phyloP scores from a whole-genome alignment of 2,329 filamentous ascomycete genomes.

The Aspergillus hiratsukae region DNA sequence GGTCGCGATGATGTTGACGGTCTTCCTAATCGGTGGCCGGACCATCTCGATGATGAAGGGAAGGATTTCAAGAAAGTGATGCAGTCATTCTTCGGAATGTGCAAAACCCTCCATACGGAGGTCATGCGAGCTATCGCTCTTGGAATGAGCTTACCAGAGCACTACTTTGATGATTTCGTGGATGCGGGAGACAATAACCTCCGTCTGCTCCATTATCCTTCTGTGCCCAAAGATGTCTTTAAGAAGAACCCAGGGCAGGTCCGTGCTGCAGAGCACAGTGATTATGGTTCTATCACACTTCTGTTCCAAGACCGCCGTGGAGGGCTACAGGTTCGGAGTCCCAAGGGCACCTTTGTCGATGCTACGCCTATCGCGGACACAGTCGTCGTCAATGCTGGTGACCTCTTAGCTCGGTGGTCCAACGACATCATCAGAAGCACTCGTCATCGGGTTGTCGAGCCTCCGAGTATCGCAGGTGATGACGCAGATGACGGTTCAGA shows the following conservation, averaged over 20 bases:
- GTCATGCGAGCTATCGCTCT: slow-evolving; percentile 81
- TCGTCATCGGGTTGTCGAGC: slow-evolving; percentile 84
- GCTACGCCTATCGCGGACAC: slow-evolving; percentile 76
- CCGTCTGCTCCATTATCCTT: slow-evolving; percentile 72
- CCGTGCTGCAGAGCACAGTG: slow-evolving; percentile 72
- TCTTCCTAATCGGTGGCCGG: slow-evolving; percentile 75
- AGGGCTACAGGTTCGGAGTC: slow-evolving; percentile 61
- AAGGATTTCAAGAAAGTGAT: slow-evolving; percentile 66
- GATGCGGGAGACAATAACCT: slow-evolving; percentile 67
- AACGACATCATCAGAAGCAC: slow-evolving; percentile 91
- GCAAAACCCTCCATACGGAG: slow-evolving; percentile 68
- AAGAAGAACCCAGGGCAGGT: slow-evolving; percentile 64
- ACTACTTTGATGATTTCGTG: slow-evolving; percentile 73
- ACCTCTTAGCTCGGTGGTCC: slow-evolving; percentile 80
- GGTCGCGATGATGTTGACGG: slow-evolving; percentile 56
- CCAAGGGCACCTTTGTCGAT: slow-evolving; percentile 73
- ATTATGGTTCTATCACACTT: slow-evolving; percentile 53
- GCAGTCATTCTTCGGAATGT: slow-evolving; percentile 68
- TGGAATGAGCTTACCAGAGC: slow-evolving; percentile 67
- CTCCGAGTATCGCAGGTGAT: slow-evolving; percentile 53
- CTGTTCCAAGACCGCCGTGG: slow-evolving; percentile 55
- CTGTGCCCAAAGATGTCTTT: slow-evolving; percentile 63
- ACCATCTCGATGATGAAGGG: slow-evolving; percentile 49
- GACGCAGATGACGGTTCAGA: slow-evolving; percentile 31
- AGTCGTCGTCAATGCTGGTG: slow-evolving; percentile 84